A percentile compares a stretch with the other conserved stretches of the same genome.
phyloP scores from a whole-genome alignment of 176 grass and related monocot species.

The Ampelocalamus luodianensis region DNA sequence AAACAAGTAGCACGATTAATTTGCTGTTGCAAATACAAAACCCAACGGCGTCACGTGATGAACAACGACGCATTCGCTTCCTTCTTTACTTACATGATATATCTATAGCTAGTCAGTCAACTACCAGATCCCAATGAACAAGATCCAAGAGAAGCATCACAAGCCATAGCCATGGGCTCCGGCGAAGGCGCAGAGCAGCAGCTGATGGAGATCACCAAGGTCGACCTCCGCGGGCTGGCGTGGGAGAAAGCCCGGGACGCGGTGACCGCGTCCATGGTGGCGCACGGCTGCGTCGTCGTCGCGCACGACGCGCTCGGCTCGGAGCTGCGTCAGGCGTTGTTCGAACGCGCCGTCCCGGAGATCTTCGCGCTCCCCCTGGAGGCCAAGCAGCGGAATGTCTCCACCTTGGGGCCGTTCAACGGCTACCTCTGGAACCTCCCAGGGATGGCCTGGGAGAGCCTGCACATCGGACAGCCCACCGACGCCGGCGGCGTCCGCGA shows the following conservation, averaged over 20 bases:
- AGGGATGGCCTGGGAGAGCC: conserved; percentile 54
- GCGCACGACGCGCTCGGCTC: conserved; percentile 33
- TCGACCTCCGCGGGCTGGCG: conserved; percentile 38
- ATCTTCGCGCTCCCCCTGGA: conserved; percentile 40
- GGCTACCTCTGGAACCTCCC: conserved; percentile 57
- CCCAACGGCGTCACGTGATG: no score
- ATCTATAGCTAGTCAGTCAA: no score
- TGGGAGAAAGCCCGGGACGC: conserved; percentile 33
- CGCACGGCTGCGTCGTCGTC: conserved; percentile 52
- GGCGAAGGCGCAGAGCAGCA: no score
- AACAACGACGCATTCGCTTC: no score
- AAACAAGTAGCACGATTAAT: no score
- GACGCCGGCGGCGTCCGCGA: conserved; percentile 34
- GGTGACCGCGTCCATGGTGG: conserved; percentile 39
- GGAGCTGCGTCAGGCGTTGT: conserved; percentile 39
- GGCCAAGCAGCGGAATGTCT: conserved; percentile 34
- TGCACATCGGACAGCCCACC: conserved; percentile 20
- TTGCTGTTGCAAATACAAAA: no score
- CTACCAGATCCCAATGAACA: no score
- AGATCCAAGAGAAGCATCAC: no score
- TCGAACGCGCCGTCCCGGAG: conserved; percentile 31
- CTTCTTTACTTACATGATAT: no score
- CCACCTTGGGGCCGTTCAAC: not conserved
- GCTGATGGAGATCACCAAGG: not conserved
- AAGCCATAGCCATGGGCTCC: no score